phyloP scores from a whole-genome alignment of 2,329 filamentous ascomycete genomes.

The Mariannaea elegans region DNA sequence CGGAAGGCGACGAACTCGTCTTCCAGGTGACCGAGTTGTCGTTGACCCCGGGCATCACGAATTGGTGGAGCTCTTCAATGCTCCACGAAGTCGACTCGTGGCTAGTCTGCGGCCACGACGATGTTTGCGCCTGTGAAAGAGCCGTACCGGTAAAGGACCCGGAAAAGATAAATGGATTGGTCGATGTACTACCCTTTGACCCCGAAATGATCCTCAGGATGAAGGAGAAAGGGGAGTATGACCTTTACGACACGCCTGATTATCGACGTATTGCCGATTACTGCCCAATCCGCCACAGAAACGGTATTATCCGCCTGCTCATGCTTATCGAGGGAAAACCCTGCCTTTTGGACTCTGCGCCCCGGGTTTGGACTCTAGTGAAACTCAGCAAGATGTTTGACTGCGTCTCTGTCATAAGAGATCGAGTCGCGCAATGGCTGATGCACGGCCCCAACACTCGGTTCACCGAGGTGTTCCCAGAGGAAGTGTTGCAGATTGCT shows the following conservation, averaged over 20 bases:
- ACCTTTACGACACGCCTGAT: conserved; percentile 36
- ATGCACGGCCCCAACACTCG: conserved; percentile 60
- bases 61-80: conserved; percentile 58
- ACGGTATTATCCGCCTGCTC: conserved; percentile 70
- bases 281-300: conserved; percentile 69
- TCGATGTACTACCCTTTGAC: neutral
- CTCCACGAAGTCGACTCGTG: conserved; percentile 44
- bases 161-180: neutral
- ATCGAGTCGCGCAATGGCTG: conserved; percentile 67
- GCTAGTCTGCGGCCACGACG: conserved; percentile 53
- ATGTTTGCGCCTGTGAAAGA: conserved; percentile 47
- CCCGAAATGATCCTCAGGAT: conserved; percentile 27
- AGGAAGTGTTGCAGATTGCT: conserved; percentile 67
- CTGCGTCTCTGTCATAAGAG: conserved; percentile 54
- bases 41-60: conserved; percentile 62
- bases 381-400: conserved; percentile 69
- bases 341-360: conserved; percentile 69
- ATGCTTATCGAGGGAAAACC: conserved; percentile 64
- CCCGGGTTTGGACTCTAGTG: conserved; percentile 73
- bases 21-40: conserved; percentile 67
- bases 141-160: neutral
- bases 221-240: conserved; percentile 33
- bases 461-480: conserved; percentile 71
- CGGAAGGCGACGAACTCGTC: conserved; percentile 69
- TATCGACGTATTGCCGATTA: conserved; percentile 63